A percentile compares a stretch with the other conserved stretches of the same genome.
phyloP scores from a whole-genome alignment of 176 grass and related monocot species.

The Eragrostis curvula region DNA sequence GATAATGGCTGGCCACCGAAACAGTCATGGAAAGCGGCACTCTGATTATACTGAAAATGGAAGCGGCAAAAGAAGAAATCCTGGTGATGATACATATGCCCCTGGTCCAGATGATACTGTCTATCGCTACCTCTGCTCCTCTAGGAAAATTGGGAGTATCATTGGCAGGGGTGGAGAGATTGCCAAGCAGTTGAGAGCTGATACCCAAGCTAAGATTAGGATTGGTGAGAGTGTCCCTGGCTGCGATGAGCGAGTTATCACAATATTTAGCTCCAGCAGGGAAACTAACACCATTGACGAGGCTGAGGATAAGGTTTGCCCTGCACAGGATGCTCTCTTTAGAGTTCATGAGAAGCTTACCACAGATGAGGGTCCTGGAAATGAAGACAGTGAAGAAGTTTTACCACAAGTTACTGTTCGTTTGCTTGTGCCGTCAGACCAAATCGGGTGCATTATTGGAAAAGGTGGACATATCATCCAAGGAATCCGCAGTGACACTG shows the following conservation, averaged over 20 bases:
- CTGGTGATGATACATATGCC: constrained; percentile 77
- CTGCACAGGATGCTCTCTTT: constrained; percentile 93
- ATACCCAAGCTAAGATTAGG: constrained; percentile 89
- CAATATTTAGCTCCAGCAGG: constrained; percentile 84
- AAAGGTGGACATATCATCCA: constrained; percentile 95
- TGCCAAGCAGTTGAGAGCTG: constrained; percentile 83
- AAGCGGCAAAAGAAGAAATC: constrained; percentile 84
- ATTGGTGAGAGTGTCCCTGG: constrained; percentile 86
- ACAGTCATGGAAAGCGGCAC: constrained; percentile 76
- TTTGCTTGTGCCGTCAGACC: constrained; percentile 92
- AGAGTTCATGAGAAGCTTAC: constrained; percentile 86
- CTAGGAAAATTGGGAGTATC: constrained; percentile 93
- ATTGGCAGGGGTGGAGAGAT: constrained; percentile 96
- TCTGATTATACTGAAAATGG: constrained; percentile 85
- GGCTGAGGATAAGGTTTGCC: constrained; percentile 70
- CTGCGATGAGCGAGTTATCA: constrained; percentile 86
- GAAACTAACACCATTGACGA: constrained; percentile 78
- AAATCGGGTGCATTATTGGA: constrained; percentile 98
- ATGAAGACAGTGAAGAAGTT: constrained; percentile 72
- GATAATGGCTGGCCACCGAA: constrained; percentile 81
- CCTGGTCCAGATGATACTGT: constrained; percentile 89
- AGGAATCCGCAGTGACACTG: constrained; percentile 81
- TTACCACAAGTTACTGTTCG: constrained; percentile 64
- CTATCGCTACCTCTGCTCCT: constrained; percentile 82
- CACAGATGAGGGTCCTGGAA: constrained; percentile 52